Evolutionary conservation across 352 stramenopile species (phyloP).

Genomic region (Aphanomyces astaci): DNA sequence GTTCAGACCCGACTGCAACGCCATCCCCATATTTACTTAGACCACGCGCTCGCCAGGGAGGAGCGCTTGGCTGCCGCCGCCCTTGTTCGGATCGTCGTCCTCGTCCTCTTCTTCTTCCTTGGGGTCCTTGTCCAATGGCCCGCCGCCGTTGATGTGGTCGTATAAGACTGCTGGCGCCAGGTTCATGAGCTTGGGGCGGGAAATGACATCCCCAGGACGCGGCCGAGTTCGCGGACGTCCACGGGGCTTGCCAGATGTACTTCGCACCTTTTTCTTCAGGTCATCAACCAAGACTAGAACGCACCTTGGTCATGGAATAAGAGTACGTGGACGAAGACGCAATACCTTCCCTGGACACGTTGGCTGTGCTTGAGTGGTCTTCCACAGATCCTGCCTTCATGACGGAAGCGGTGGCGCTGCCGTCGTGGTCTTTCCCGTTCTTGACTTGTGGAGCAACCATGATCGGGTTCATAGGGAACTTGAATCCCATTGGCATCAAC

Average conservation of each 20-base stretch:
- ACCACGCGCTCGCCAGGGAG: background rate
- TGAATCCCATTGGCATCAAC: conserved; percentile 19
- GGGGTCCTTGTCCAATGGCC: background rate
- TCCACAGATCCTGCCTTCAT: conserved; percentile 4
- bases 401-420: background rate
- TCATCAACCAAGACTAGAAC: conserved; percentile 11
- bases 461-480: conserved; percentile 22
- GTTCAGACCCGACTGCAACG: background rate
- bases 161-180: conserved; percentile 65
- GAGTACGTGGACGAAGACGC: background rate
- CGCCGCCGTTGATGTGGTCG: conserved; percentile 38
- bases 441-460: conserved; percentile 20
- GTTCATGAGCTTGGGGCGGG: conserved; percentile 52
- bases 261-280: conserved; percentile 62
- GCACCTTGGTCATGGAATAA: no score
- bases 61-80: background rate
- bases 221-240: conserved; percentile 61
- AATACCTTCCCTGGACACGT: background rate
- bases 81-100: conserved; percentile 1
- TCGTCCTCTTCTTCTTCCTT: conserved; percentile 4
- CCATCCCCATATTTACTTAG: background rate
- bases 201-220: conserved; percentile 65
- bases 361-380: background rate
- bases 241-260: conserved; percentile 55
- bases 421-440: conserved; percentile 8